Percentiles rank a stretch among this genome's conserved stretches.
Evolutionary conservation across 75 land plant genomes (phyloP).

Genomic region (Ceratopteris richardii): DNA sequence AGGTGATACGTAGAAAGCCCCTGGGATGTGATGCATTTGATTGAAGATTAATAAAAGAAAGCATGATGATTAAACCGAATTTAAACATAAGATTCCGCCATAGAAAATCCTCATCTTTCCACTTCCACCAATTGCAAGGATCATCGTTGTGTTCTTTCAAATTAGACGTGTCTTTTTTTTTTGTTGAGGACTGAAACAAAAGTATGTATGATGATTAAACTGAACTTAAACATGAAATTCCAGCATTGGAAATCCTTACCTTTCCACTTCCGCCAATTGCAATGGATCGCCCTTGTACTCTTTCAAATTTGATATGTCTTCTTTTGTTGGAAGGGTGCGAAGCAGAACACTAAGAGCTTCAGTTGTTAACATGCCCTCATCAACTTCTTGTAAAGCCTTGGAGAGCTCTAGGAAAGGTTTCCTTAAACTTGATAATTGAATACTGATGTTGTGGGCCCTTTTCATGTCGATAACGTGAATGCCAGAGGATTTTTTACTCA

Average conservation of each 20-base stretch:
- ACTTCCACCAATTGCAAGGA: constrained; percentile 18
- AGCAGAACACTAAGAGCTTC: constrained; percentile 28
- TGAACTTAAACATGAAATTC: too few relatives aligned
- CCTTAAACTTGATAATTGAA: constrained; percentile 27
- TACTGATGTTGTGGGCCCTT: constrained; percentile 31
- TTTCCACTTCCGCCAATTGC: constrained; percentile 26
- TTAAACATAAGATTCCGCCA: too few relatives aligned
- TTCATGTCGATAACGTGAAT: constrained; percentile 22
- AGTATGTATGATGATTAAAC: too few relatives aligned
- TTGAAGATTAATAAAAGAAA: too few relatives aligned
- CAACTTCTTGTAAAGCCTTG: constrained; percentile 17
- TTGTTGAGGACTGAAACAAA: too few relatives aligned
- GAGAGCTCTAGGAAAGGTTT: constrained; percentile 23
- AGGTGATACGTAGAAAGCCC: too few relatives aligned
- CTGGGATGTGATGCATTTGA: too few relatives aligned
- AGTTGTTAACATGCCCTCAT: constrained; percentile 14
- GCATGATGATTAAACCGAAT: too few relatives aligned
- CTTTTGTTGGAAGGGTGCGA: constrained; percentile 36
- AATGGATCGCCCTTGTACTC: constrained; percentile 12
- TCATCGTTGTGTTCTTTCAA: constrained; percentile 17
- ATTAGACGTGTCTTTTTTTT: constrained; percentile 20
- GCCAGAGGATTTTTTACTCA: constrained; percentile 7
- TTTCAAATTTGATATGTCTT: constrained; percentile 18
- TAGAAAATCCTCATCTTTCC: constrained; percentile 16
- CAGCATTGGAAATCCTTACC: constrained; percentile 10